Conservation (phyloP, 305 asterid genomes). For the Coffea humblotiana region DNA sequence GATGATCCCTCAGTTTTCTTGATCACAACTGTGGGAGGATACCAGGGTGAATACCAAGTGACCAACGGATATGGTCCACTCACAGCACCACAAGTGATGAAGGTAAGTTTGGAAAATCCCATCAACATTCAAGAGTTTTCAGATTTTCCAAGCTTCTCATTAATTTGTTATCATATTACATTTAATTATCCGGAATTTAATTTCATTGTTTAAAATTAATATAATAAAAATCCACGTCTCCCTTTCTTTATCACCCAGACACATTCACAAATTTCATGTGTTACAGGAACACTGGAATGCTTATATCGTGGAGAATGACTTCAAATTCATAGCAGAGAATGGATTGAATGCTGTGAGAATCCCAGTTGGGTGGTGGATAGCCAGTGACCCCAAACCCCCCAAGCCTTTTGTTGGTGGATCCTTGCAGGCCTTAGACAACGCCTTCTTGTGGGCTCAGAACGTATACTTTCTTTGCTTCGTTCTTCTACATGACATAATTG, state of each 20-base stretch:
- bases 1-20: conserved; percentile 68
- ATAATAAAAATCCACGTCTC: too few relatives aligned
- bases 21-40: conserved; percentile 22
- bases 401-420: conserved; percentile 71
- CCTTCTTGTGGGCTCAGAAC: conserved; percentile 71
- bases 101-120: conserved; percentile 31
- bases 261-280: too few relatives aligned
- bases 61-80: conserved; percentile 71
- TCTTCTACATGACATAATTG: background rate
- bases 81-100: conserved; percentile 46
- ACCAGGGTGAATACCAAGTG: conserved; percentile 66
- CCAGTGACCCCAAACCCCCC: conserved; percentile 58
- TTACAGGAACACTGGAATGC: conserved; percentile 67
- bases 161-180: too few relatives aligned
- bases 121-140: too few relatives aligned
- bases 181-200: too few relatives aligned
- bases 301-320: conserved; percentile 61
- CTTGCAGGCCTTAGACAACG: conserved; percentile 54
- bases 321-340: conserved; percentile 48
- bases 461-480: background rate
- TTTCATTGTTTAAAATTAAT: too few relatives aligned
- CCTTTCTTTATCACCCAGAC: too few relatives aligned
- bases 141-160: too few relatives aligned
- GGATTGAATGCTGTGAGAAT: conserved; percentile 65
- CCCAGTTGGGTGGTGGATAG: conserved; percentile 90